These are phyloP conservation scores for Shiraia sp. DNA, from an alignment of 2,329 filamentous ascomycete genomes.

Conservation along the genomic window DNA sequence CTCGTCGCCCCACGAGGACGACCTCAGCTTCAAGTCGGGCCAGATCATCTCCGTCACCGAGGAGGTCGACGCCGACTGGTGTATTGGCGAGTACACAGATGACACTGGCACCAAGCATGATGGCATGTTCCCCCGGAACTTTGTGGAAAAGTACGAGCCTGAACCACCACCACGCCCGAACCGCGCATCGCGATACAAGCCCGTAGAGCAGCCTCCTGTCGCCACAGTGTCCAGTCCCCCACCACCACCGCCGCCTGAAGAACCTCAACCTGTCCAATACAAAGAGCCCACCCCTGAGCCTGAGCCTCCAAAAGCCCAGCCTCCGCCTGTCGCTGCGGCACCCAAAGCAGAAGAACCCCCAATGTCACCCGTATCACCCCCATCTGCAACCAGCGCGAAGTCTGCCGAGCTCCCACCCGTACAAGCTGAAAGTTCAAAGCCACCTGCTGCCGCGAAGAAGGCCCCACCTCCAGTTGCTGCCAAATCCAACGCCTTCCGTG, in stretches of 20 bases:
- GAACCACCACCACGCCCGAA: constrained; percentile 83
- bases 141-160: constrained; percentile 95
- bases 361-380: constrained; percentile 35
- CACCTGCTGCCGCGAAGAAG: constrained; percentile 51
- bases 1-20: constrained; percentile 88
- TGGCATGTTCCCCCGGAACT: constrained; percentile 94
- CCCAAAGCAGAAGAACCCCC: constrained; percentile 27
- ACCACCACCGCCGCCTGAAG: constrained; percentile 31
- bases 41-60: constrained; percentile 94
- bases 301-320: constrained; percentile 44
- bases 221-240: constrained; percentile 32
- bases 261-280: constrained; percentile 38
- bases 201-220: constrained; percentile 40
- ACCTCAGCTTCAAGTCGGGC: constrained; percentile 81
- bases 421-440: constrained; percentile 46
- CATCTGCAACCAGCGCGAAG: constrained; percentile 25
- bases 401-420: constrained; percentile 22
- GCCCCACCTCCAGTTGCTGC: constrained; percentile 70
- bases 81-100: constrained; percentile 83
- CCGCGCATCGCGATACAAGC: constrained; percentile 62
- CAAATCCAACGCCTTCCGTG: constrained; percentile 88
- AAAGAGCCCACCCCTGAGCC: constrained; percentile 18
- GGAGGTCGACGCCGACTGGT: constrained; percentile 93
- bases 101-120: constrained; percentile 73
- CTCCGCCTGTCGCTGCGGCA: constrained; percentile 33